Evolutionary conservation across 1,284 basidiomycete species (phyloP).

Genomic region (Ceratobasidium sp.): DNA sequence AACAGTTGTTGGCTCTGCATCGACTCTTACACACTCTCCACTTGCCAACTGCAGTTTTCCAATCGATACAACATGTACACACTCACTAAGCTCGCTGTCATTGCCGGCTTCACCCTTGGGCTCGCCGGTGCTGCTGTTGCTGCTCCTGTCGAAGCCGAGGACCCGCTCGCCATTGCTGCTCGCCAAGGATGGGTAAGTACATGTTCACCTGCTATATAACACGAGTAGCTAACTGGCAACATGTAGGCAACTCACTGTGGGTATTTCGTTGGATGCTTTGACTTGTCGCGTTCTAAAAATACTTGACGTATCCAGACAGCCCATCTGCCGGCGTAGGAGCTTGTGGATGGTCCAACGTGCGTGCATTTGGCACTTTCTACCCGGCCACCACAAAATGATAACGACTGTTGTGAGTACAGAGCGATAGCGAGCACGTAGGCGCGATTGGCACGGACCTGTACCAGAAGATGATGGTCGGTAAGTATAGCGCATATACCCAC

Average conservation of each 20-base stretch:
- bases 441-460: constrained; percentile 5
- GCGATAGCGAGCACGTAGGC: neutral
- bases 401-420: neutral
- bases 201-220: neutral
- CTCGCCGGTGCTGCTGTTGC: neutral
- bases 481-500: neutral
- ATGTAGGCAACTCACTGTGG: constrained; percentile 5
- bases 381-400: neutral
- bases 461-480: neutral
- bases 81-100: constrained; percentile 4
- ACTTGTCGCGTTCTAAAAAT: neutral
- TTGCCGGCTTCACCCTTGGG: neutral
- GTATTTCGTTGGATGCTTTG: neutral
- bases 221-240: neutral
- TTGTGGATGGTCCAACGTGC: constrained; percentile 24
- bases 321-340: neutral
- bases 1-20: neutral
- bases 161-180: neutral
- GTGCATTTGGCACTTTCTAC: neutral
- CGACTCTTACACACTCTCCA: neutral
- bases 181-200: neutral
- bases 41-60: neutral
- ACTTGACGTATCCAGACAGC: neutral
- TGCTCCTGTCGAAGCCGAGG: too few relatives aligned
- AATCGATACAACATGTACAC: neutral